Base-by-base conservation (phyloP, 108 stramenopile genomes). In the Pseudonitzschia multiseries region DNA sequence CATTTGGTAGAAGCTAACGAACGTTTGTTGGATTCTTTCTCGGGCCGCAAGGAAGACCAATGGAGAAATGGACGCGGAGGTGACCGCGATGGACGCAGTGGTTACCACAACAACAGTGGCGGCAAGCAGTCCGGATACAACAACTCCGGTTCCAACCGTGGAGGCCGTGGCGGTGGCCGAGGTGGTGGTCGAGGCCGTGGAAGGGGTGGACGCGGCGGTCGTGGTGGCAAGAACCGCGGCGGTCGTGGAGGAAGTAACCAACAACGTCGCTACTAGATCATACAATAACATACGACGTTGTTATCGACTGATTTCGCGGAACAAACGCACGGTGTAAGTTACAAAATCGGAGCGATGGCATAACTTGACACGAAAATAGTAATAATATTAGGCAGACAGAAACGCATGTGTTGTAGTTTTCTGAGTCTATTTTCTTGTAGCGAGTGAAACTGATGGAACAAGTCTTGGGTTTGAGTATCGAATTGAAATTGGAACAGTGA, bases 1-100 rank as follows among this genome's bases (percentile, higher is more conserved):
- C 63, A 44, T 27, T 85, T 99, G 32, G 91, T 98, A 31, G 99
- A 99, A 74, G 88, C 94, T 69, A 98, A 98, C 75, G 97, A 98
- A 82, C 92, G 96, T 13, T 71, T 97, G 66, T 80, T 99, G 70
- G 97, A 98, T 76, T 88, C 92, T 40, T 78, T 85, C 71, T 90
- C 84, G 57, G 97, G 97, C 59, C 80, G 75, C 73, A 84, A 91
- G 41, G 89, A 84, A 18, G 84, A 85, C 41, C 72, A 84, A 59
- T 88, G 87, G 84, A 76, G 86, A 71, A 65, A 73, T 42, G 79
- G 82, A 28, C 54, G 79, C 57, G 69, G 78, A 20, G 78, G 70
- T 20, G 73, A 79, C 53, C 83, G 84, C 32, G 74, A 83, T 26
- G 72, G 83, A 41, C 32, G 76, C 40, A 68, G 76, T 9, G 59